Evolutionary conservation across 148 eudicot species (phyloP).

Genomic region (Vaccinium macrocarpon): DNA sequence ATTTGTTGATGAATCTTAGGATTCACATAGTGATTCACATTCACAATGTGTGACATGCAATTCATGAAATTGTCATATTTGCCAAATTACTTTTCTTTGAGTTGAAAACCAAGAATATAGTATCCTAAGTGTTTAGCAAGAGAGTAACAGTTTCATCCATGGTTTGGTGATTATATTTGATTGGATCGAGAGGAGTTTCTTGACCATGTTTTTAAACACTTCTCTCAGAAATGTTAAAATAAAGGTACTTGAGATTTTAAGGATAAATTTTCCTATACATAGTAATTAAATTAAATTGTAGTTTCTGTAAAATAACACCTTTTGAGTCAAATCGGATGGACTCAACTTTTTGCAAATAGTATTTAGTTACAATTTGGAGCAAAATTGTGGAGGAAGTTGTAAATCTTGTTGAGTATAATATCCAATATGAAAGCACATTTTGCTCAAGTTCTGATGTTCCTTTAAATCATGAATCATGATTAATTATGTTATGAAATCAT

Average conservation of each 20-base stretch:
- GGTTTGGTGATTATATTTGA: not conserved
- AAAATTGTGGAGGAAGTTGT: not conserved
- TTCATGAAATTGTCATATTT: not conserved
- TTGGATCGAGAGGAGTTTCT: not conserved
- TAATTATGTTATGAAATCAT: not conserved
- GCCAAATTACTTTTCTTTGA: not conserved
- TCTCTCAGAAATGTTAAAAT: not conserved
- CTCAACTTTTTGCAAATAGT: not conserved
- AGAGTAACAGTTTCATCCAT: not conserved
- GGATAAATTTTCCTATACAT: not conserved
- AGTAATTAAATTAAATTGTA: not conserved
- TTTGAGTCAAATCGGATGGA: not conserved
- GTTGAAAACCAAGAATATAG: not conserved
- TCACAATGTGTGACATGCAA: constrained; percentile 1
- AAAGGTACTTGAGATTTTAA: not conserved
- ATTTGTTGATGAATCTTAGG: not conserved
- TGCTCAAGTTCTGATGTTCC: not conserved
- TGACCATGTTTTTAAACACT: not conserved
- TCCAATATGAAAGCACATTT: not conserved
- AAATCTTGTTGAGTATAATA: not conserved
- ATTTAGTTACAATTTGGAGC: not conserved
- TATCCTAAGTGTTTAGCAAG: not conserved
- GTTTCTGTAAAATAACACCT: not conserved
- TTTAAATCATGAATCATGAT: not conserved
- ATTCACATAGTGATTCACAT: not conserved